A percentile compares a stretch with the other conserved stretches of the same genome.
Evolutionary conservation across 2,329 filamentous ascomycete genomes (phyloP).

Genomic region (Chaetomiaceae sp.): DNA sequence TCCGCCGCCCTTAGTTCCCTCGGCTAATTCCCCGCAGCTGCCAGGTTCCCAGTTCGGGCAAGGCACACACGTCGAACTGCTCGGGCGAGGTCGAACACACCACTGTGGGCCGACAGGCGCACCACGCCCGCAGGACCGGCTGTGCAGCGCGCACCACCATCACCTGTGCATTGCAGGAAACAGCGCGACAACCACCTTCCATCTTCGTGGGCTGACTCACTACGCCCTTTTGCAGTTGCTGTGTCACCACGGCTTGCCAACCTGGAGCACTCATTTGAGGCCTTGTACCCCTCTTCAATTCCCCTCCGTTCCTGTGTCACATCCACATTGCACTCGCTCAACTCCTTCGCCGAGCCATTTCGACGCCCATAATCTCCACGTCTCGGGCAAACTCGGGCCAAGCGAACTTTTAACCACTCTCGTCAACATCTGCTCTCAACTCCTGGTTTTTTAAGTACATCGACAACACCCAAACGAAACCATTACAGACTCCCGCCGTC

Average conservation of each 20-base stretch:
- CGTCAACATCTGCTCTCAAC: too few relatives aligned
- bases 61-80: too few relatives aligned
- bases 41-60: conserved; percentile 12
- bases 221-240: not conserved
- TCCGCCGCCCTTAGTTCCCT: not conserved
- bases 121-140: conserved; percentile 12
- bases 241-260: not conserved
- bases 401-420: too few relatives aligned
- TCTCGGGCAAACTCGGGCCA: not conserved
- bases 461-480: not conserved
- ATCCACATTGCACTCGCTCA: not conserved
- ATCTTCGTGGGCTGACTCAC: conserved; percentile 2
- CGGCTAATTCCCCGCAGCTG: conserved; percentile 9
- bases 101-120: conserved; percentile 14
- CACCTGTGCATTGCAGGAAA: too few relatives aligned
- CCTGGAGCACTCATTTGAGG: not conserved
- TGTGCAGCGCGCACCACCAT: not conserved
- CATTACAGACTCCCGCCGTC: not conserved
- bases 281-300: not conserved
- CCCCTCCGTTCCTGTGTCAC: not conserved
- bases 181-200: not conserved
- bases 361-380: not conserved
- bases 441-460: not conserved
- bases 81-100: conserved; percentile 10
- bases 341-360: not conserved